Conservation (phyloP, 176 grass and related monocot species). For the Cenchrus fungigraminus region DNA sequence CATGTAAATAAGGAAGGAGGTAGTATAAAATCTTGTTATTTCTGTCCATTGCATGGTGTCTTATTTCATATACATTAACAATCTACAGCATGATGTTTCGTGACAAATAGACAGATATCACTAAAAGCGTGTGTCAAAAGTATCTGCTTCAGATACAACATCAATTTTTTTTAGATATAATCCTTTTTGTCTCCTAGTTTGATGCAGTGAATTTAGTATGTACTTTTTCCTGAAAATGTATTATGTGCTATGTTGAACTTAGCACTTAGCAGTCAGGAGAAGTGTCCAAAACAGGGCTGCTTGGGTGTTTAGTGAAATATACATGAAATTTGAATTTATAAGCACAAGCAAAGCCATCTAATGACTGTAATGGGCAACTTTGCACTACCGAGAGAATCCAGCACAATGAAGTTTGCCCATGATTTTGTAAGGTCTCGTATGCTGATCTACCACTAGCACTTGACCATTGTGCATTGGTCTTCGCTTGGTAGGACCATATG, state of each 20-base stretch:
- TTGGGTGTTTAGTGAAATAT: neutral
- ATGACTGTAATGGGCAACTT: neutral
- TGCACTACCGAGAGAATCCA: neutral
- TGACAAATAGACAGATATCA: constrained; percentile 5
- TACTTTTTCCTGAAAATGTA: neutral
- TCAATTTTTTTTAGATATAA: neutral
- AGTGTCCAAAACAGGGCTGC: neutral
- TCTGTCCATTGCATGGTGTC: neutral
- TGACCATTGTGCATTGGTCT: too few relatives aligned
- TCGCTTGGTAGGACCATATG: neutral
- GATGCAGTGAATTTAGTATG: neutral
- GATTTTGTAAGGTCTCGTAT: neutral
- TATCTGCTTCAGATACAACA: constrained; percentile 10
- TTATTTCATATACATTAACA: neutral
- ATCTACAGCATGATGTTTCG: neutral
- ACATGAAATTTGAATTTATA: neutral
- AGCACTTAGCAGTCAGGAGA: neutral
- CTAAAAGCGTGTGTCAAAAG: neutral
- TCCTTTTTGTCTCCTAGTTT: constrained; percentile 2
- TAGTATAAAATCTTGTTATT: neutral
- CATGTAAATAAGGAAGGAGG: too few relatives aligned
- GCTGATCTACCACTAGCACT: too few relatives aligned
- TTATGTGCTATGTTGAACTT: constrained; percentile 1
- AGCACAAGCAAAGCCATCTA: neutral
- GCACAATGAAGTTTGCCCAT: neutral